Percentiles rank a stretch among this genome's conserved stretches.
Evolutionary conservation across 2,329 filamentous ascomycete genomes (phyloP).

Genomic region (Paecilomyces fulvus): DNA sequence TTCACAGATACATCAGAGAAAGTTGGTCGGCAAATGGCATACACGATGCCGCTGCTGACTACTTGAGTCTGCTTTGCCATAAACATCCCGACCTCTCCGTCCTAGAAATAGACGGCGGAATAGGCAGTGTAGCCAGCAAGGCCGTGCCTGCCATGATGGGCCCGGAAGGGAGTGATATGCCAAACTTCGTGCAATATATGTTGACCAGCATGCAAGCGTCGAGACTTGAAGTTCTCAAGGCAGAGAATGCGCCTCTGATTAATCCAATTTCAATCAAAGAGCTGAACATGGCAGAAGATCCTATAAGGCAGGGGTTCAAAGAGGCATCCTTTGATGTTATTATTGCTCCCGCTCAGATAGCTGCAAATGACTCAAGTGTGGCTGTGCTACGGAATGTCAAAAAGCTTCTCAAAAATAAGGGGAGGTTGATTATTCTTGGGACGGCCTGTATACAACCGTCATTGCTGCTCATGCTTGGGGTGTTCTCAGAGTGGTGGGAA

Average conservation of each 20-base stretch:
- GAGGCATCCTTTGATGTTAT: neutral
- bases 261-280: neutral
- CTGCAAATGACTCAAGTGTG: neutral
- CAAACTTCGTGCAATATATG: neutral
- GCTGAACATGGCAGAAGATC: neutral
- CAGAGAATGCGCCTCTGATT: neutral
- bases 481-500: neutral
- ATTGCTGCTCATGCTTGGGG: neutral
- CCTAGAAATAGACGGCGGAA: conserved; percentile 13
- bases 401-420: neutral
- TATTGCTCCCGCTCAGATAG: neutral
- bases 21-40: neutral
- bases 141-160: conserved; percentile 1
- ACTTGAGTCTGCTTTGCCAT: neutral
- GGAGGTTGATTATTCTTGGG: neutral
- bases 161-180: neutral
- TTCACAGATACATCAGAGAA: neutral
- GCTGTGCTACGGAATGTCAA: neutral
- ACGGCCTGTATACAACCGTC: neutral
- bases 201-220: neutral
- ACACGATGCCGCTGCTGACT: neutral
- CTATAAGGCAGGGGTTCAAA: neutral
- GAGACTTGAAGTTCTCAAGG: neutral
- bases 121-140: conserved; percentile 6
- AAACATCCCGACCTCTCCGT: conserved; percentile 8